phyloP scores from a whole-genome alignment of 176 grass and related monocot genomes.

The Lolium perenne region DNA sequence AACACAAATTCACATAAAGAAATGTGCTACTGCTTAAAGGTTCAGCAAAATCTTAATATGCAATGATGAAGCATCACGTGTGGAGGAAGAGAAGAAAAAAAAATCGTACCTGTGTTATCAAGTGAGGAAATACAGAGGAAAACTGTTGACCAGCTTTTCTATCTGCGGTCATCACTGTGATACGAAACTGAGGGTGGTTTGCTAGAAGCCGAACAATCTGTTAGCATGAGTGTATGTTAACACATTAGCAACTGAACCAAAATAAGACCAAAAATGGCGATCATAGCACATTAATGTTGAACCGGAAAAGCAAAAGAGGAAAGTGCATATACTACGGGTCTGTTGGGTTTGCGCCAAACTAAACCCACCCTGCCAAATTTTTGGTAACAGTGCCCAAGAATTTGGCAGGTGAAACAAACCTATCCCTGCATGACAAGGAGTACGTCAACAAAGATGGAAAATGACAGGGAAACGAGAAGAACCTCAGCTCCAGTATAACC shows the following conservation, averaged over 20 bases:
- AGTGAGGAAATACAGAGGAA: slow-evolving; percentile 93
- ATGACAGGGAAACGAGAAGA: slow-evolving; percentile 5
- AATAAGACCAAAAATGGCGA: slow-evolving; percentile 1
- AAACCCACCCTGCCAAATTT: not conserved
- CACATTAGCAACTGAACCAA: slow-evolving; percentile 22
- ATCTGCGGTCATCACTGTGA: slow-evolving; percentile 90
- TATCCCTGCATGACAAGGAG: not conserved
- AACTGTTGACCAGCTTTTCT: slow-evolving; percentile 91
- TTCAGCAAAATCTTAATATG: not conserved
- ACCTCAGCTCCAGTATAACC: slow-evolving; percentile 98
- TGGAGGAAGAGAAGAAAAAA: slow-evolving; percentile 8
- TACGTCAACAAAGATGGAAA: not conserved
- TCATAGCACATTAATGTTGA: not conserved
- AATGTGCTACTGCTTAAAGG: not conserved
- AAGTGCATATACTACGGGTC: not conserved
- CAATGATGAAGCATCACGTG: slow-evolving; percentile 3
- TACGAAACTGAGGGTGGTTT: slow-evolving; percentile 77
- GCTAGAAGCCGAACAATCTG: slow-evolving; percentile 88
- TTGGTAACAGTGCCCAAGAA: not conserved
- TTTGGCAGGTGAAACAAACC: slow-evolving; percentile 1
- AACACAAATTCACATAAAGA: slow-evolving; percentile 16
- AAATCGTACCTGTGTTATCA: slow-evolving; percentile 69
- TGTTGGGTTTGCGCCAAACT: not conserved
- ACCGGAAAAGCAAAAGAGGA: not conserved
- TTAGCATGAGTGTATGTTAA: slow-evolving; percentile 7